Conservation (phyloP, 2,329 filamentous ascomycete genomes). For the Botrytis hyacinthi region DNA sequence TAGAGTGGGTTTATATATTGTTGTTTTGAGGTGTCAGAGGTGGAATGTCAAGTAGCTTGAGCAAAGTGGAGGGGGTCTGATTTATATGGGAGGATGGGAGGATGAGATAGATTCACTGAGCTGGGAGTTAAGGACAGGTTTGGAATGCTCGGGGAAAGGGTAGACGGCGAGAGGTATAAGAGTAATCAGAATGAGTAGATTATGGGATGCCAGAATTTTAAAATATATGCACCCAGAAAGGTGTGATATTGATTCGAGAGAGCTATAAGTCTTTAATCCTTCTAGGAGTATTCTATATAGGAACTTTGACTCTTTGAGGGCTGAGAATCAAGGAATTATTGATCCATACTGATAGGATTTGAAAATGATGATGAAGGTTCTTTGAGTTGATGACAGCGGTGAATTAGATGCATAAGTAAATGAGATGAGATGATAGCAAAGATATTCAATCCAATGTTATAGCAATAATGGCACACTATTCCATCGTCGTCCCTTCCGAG, state of each 20-base stretch:
- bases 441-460: not conserved
- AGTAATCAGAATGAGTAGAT: too few species aligned
- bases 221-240: too few species aligned
- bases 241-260: too few species aligned
- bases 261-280: fast-evolving
- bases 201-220: too few species aligned
- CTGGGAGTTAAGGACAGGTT: not conserved
- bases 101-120: not conserved
- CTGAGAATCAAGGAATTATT: not conserved
- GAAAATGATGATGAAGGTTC: not conserved
- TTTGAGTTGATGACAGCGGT: not conserved
- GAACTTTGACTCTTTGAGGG: not conserved
- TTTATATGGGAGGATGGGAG: not conserved
- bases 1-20: not conserved
- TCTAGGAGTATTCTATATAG: not conserved
- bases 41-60: fast-evolving
- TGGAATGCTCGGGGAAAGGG: not conserved
- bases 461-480: too few species aligned
- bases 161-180: not conserved
- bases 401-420: fast-evolving
- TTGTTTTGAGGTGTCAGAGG: fast-evolving
- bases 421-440: not conserved
- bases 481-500: too few species aligned
- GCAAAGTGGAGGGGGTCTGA: fast-evolving
- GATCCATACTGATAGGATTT: not conserved